Evolutionary conservation across 176 grass and related monocot genomes (phyloP).

Genomic region (Oryza meridionalis): DNA sequence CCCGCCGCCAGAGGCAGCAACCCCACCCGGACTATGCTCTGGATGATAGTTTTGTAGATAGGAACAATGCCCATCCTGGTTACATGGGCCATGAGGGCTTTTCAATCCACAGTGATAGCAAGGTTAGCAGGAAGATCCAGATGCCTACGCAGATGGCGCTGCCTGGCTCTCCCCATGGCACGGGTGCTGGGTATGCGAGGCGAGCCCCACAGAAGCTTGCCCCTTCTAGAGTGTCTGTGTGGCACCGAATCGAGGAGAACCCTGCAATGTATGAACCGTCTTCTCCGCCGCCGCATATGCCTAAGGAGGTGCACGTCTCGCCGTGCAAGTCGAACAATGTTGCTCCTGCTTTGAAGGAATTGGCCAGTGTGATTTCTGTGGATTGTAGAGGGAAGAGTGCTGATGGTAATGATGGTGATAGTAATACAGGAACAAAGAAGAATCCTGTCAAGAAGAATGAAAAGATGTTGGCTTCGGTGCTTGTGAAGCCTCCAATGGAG

Average conservation of each 20-base stretch:
- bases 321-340: conserved; percentile 47
- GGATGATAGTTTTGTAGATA: conserved; percentile 51
- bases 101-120: conserved; percentile 42
- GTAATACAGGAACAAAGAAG: conserved; percentile 58
- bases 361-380: conserved; percentile 34
- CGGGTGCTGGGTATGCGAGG: conserved; percentile 28
- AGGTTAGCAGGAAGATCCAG: conserved; percentile 63
- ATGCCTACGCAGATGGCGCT: conserved; percentile 11
- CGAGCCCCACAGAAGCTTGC: conserved; percentile 46
- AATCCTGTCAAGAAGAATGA: conserved; percentile 55
- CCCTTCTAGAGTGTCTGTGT: conserved; percentile 73
- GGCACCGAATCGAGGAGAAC: conserved; percentile 84
- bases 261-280: conserved; percentile 30
- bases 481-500: conserved; percentile 49
- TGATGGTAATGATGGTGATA: conserved; percentile 49
- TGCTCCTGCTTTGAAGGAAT: conserved; percentile 41
- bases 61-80: conserved; percentile 24
- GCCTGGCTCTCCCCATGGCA: conserved; percentile 30
- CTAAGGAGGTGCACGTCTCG: conserved; percentile 50
- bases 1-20: conserved; percentile 40
- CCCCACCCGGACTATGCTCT: conserved; percentile 20
- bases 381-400: conserved; percentile 47
- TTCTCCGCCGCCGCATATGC: conserved; percentile 33
- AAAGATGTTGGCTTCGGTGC: conserved; percentile 50
- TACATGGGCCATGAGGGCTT: conserved; percentile 23